These are phyloP conservation scores for Scolecobasidium constrictum DNA, from an alignment of 2,329 filamentous ascomycete species.

Conservation along the genomic window DNA sequence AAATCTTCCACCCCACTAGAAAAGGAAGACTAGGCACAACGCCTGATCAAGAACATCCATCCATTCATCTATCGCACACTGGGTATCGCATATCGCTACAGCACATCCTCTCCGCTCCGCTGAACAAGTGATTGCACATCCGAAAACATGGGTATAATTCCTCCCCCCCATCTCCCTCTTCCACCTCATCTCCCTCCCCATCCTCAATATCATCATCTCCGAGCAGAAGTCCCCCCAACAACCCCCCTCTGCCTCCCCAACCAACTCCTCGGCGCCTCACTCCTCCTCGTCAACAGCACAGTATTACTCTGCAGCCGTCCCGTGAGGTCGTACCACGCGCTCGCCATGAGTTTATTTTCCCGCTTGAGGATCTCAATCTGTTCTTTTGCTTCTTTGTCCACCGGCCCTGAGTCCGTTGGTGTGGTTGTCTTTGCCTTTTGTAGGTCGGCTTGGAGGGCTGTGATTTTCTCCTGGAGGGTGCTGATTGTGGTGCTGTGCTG, in stretches of 20 bases:
- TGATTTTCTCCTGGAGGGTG: not conserved
- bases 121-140: too few species aligned
- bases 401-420: not conserved
- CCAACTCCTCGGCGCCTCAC: constrained; percentile 71
- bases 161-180: too few species aligned
- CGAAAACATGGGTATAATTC: too few species aligned
- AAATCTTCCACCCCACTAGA: too few species aligned
- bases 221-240: constrained; percentile 12
- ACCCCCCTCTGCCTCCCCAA: constrained; percentile 66
- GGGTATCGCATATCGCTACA: too few species aligned
- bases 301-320: constrained; percentile 73
- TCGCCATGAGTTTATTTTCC: constrained; percentile 68
- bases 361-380: constrained; percentile 60
- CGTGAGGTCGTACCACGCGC: constrained; percentile 79
- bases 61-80: too few species aligned
- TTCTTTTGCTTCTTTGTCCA: constrained; percentile 20
- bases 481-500: constrained; percentile 12
- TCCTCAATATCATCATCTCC: not conserved
- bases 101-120: too few species aligned
- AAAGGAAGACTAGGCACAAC: too few species aligned
- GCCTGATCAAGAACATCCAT: too few species aligned
- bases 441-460: constrained; percentile 1
- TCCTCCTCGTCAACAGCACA: constrained; percentile 63
- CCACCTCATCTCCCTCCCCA: too few species aligned
- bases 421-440: not conserved